Percentiles rank a stretch among this genome's conserved stretches.
Conservation (phyloP, 257 asterid species). For the Anisodus acutangulus region DNA sequence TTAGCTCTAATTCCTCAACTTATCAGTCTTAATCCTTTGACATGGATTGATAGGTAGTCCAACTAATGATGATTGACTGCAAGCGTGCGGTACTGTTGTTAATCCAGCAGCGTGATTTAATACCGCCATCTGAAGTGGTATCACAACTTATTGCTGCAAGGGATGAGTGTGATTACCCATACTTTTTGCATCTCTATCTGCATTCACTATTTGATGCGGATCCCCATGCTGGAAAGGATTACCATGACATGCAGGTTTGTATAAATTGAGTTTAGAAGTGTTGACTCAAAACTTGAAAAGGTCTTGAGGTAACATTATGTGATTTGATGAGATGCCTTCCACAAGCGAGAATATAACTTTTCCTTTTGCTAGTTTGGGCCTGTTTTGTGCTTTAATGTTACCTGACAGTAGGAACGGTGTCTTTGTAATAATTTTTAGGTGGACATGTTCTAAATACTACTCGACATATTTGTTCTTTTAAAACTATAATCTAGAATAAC, state of each 20-base stretch:
- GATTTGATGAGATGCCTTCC: neutral
- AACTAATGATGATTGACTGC: constrained; percentile 90
- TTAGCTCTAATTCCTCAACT: neutral
- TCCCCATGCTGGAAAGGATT: constrained; percentile 89
- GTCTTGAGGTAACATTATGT: neutral
- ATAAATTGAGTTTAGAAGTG: constrained; percentile 5
- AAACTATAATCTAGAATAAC: neutral
- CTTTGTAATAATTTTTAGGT: neutral
- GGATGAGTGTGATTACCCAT: constrained; percentile 65
- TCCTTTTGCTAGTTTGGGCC: constrained; percentile 1
- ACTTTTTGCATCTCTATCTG: constrained; percentile 72
- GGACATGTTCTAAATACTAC: neutral
- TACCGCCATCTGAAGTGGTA: constrained; percentile 84
- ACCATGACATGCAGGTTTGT: constrained; percentile 96
- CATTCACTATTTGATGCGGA: constrained; percentile 73
- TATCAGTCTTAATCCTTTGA: constrained; percentile 29
- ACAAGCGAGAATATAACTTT: neutral
- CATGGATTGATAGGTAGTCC: constrained; percentile 72
- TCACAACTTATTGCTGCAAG: constrained; percentile 75
- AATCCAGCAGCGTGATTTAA: constrained; percentile 68
- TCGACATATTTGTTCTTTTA: neutral
- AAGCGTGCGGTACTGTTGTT: constrained; percentile 79
- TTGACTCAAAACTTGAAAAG: constrained; percentile 6
- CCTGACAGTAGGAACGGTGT: neutral
- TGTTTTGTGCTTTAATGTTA: neutral